Conservation (phyloP, 192 early-diverging fungal genomes). For the Dimargaris xerosporica region DNA sequence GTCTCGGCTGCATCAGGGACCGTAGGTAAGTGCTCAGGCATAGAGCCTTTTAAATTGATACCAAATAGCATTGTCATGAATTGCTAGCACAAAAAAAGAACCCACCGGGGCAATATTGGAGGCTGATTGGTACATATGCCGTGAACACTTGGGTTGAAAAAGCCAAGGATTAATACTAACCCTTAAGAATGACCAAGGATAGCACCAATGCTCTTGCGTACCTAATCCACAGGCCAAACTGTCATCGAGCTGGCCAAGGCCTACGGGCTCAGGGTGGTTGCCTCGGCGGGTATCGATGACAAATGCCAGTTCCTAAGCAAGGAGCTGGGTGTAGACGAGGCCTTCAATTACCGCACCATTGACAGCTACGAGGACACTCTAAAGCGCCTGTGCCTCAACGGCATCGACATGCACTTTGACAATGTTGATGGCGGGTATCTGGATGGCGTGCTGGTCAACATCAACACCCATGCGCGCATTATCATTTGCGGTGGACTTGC, state of each 20-base stretch:
- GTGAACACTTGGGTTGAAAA: background rate
- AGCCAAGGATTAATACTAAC: background rate
- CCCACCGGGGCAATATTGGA: no score
- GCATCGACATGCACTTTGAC: slow-evolving; percentile 80
- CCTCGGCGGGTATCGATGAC: slow-evolving; percentile 66
- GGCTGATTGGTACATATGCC: background rate
- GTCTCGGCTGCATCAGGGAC: slow-evolving; percentile 66
- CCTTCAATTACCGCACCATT: slow-evolving; percentile 82
- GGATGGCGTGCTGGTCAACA: slow-evolving; percentile 44
- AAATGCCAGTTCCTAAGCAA: slow-evolving; percentile 55
- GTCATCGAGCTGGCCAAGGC: slow-evolving; percentile 68
- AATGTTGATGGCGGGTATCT: slow-evolving; percentile 68
- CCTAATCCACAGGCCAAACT: slow-evolving; percentile 24
- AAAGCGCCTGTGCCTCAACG: slow-evolving; percentile 44
- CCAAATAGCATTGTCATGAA: slow-evolving; percentile 24
- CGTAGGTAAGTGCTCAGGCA: slow-evolving; percentile 31
- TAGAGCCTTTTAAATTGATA: background rate
- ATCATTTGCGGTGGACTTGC: slow-evolving; percentile 54
- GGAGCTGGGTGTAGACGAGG: slow-evolving; percentile 59
- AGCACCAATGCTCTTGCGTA: background rate
- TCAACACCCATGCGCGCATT: slow-evolving; percentile 53
- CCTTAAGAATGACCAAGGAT: background rate
- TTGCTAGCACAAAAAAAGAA: no score
- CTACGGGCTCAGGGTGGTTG: slow-evolving; percentile 63
- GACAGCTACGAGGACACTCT: slow-evolving; percentile 33